Base-by-base conservation (phyloP, 1,284 basidiomycete species). In the Leccinum griseonigrum region DNA sequence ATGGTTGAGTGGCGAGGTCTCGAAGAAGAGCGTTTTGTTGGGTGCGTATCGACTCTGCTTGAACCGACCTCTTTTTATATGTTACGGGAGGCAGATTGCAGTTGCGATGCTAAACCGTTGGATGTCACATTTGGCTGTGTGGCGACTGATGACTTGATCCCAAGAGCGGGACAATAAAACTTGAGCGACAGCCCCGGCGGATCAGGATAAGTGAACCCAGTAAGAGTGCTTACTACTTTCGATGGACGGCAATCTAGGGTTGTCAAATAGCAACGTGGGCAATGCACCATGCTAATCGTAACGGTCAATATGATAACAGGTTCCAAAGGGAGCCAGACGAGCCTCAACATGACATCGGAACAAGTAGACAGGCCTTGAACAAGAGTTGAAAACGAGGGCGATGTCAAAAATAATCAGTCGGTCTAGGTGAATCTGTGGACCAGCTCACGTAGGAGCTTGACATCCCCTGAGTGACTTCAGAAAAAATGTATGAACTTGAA, bases 21-120 rank as follows among this genome's bases (percentile, higher is more conserved):
- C 59, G 58, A 50, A n/a, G 60, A 40, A 8, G 28, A 22, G 32
- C 0, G 2, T 9, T 2, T 56, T 43, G 50, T 13, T 43, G 56
- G 55, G 26, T 56, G 38, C n/a, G 46, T 4, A 9, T 36, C 46
- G 2, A 22, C 1, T 53, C 34, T 56, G 56, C 4, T 56, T 1
- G n/a, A 16, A 48, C n/a, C 3, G 1, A n/a, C 46, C 43, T 36
- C 56, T 53, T 69, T 59, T 68, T 48, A 68, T 68, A 69, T 43
- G 22, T 29, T 38, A 22, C n/a, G 22, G 18, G 22, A 52, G 31
- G 34, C 50, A 32, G 31, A 56, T 38, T 28, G 40, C 14, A 16
- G 29, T 38, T 48, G 56, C 22, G 55, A 58, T 34, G 52, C 40
- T 46, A 22, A 43, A 50, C 10, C 10, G 9, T 34, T 38, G 11